phyloP scores from a whole-genome alignment of 805 yeast species.

The Kuraishia hungarica region DNA sequence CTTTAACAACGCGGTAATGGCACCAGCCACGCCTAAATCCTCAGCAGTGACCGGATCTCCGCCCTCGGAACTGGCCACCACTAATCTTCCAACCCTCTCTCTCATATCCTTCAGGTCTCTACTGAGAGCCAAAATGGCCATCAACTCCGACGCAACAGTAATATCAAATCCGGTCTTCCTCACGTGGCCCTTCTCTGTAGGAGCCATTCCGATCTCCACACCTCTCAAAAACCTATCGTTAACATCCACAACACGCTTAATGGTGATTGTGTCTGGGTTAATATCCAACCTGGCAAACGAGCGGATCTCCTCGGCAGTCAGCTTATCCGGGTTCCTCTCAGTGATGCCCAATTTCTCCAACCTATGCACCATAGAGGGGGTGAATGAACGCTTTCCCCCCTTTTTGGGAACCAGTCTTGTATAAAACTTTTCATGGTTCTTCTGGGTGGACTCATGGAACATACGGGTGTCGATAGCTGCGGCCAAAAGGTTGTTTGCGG shows the following conservation, averaged over 20 bases:
- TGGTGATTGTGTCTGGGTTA: slow-evolving; percentile 83
- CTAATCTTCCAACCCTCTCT: slow-evolving; percentile 79
- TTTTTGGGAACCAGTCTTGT: slow-evolving; percentile 81
- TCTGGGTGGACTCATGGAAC: slow-evolving; percentile 89
- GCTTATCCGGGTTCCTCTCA: slow-evolving; percentile 71
- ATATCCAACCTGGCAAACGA: slow-evolving; percentile 79
- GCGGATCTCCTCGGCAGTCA: slow-evolving; percentile 67
- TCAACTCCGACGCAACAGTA: slow-evolving; percentile 91
- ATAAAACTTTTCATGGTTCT: slow-evolving; percentile 67
- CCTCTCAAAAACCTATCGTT: slow-evolving; percentile 89
- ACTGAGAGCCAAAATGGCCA: slow-evolving; percentile 90
- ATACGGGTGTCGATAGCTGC: slow-evolving; percentile 97
- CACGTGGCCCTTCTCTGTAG: slow-evolving; percentile 84
- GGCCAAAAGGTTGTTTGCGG: slow-evolving; percentile 88
- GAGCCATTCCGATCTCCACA: slow-evolving; percentile 83
- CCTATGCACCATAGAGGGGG: slow-evolving; percentile 72
- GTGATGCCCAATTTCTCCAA: slow-evolving; percentile 72
- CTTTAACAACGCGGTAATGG: slow-evolving; percentile 86
- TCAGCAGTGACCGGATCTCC: slow-evolving; percentile 89
- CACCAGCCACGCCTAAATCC: slow-evolving; percentile 94
- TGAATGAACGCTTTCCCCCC: slow-evolving; percentile 72
- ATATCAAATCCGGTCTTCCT: slow-evolving; percentile 92
- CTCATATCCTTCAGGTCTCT: slow-evolving; percentile 77
- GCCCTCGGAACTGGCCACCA: slow-evolving; percentile 67
- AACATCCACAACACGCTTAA: slow-evolving; percentile 90